Percentiles rank a stretch among this genome's conserved stretches.
Conservation (phyloP, 148 eudicot genomes). For the Oxyria digyna region DNA sequence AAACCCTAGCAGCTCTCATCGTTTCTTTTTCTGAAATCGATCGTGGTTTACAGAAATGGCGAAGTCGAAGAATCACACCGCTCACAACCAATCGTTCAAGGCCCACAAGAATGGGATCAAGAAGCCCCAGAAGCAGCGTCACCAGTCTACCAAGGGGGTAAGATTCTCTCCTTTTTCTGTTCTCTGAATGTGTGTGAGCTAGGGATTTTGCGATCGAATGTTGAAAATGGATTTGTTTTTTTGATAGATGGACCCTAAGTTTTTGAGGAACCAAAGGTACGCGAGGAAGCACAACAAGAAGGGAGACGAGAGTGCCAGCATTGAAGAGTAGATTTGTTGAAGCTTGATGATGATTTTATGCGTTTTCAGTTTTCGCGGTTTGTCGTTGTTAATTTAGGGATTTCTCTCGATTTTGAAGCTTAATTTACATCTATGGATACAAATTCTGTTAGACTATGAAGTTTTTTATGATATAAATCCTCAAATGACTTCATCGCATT, state of each 20-base stretch:
- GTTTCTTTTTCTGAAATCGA: background rate
- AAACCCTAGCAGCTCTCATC: slow-evolving; percentile 6
- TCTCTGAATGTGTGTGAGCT: background rate
- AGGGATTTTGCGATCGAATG: background rate
- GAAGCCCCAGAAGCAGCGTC: slow-evolving; percentile 68
- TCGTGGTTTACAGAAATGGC: slow-evolving; percentile 37
- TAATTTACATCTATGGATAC: background rate
- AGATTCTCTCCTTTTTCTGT: background rate
- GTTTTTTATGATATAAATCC: background rate
- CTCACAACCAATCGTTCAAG: slow-evolving; percentile 75
- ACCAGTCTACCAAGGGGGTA: slow-evolving; percentile 88
- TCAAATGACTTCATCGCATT: background rate
- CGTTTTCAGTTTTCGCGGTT: background rate
- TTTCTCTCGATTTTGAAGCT: background rate
- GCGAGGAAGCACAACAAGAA: slow-evolving; percentile 89
- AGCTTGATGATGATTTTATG: background rate
- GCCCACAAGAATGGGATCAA: slow-evolving; percentile 83
- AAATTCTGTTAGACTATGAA: background rate
- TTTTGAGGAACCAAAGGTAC: slow-evolving; percentile 89
- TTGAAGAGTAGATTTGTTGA: slow-evolving; percentile 30
- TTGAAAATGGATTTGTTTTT: background rate
- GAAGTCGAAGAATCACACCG: slow-evolving; percentile 89
- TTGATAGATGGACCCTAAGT: slow-evolving; percentile 76
- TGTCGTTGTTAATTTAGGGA: slow-evolving; percentile 2
- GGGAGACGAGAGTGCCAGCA: slow-evolving; percentile 31